Conservation (phyloP, 306 rosid genomes). For the Vigna trinervia region DNA sequence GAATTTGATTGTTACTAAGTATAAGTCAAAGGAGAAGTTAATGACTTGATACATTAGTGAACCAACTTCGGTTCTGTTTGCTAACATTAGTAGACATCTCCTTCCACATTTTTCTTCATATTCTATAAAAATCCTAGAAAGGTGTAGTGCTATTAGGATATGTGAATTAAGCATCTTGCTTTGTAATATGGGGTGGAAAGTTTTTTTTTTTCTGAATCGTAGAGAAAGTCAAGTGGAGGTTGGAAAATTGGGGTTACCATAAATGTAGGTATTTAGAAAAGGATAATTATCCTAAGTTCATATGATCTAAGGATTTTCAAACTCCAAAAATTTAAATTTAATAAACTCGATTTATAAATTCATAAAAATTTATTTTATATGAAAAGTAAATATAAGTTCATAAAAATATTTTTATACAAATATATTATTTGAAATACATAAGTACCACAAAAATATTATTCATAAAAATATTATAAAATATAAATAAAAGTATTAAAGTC, state of each 20-base stretch:
- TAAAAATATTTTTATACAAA: too few species aligned
- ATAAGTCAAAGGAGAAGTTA: conserved; percentile 50
- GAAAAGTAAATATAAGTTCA: too few species aligned
- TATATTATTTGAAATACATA: too few species aligned
- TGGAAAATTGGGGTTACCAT: neutral
- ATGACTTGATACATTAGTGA: conserved; percentile 30
- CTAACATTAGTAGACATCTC: too few species aligned
- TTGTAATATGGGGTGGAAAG: neutral
- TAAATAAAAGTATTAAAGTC: too few species aligned
- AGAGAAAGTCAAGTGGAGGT: neutral
- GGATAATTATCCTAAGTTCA: neutral
- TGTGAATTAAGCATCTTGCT: neutral
- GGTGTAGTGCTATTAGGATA: neutral
- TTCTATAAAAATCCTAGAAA: too few species aligned
- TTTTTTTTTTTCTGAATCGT: neutral
- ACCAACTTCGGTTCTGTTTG: conserved; percentile 32
- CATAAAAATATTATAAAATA: too few species aligned
- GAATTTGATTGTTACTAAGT: conserved; percentile 33
- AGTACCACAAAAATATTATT: too few species aligned
- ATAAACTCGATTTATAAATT: too few species aligned
- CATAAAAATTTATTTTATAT: too few species aligned
- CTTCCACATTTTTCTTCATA: conserved; percentile 18
- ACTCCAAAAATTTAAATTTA: too few species aligned
- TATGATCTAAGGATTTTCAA: neutral
- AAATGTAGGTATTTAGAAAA: neutral